Base-by-base conservation (phyloP, 257 asterid species). In the Primulina eburnea region DNA sequence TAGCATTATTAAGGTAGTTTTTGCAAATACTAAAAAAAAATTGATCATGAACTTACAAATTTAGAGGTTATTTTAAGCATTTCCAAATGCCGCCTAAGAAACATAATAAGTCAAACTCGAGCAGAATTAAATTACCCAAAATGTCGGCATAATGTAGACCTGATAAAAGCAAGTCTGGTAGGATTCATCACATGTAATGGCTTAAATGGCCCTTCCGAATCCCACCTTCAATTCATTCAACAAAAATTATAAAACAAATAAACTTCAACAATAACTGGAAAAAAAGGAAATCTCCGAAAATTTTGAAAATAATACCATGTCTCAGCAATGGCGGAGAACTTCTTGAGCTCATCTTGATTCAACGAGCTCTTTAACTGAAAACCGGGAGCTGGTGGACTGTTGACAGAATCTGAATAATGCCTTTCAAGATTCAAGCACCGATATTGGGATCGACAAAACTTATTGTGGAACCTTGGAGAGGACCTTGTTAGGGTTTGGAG, bases 161-260 rank as follows among this genome's bases (percentile, higher is more conserved):
- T 83, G 75, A 94, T 89, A 71, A 94, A 94, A 76, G 97, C 97
- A 77, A 94, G 88, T 73, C 99, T 91, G 17, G 97, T 89, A 55
- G 96, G 99, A 70, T 94, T 94, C 91, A 94, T 86, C 58, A 43
- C 81, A 78, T 91, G 99, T 81, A 94, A 67, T 69, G 97, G 92
- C 87, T 89, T 94, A 72, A 87, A 91, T 47, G 99, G 99, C 11
- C 99, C 99, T 71, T 94, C 96, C 7, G 92, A 88, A 79, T 94
- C 92, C 99, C 99, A 94, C 99, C 96, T 94, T 65, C 64, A n/a
- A 59, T 14, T 47, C 37, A 62, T 61, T 37, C 62, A n/a, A 30
- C 29, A 4, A 20, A 32, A 4, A 32, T 18, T 40, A 66, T 6
- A 26, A 73, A 57, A 58, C 5, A 6, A 30, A 57, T 47, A 26